Evolutionary conservation across 306 rosid genomes (phyloP).

Genomic region (Cucumis melo): DNA sequence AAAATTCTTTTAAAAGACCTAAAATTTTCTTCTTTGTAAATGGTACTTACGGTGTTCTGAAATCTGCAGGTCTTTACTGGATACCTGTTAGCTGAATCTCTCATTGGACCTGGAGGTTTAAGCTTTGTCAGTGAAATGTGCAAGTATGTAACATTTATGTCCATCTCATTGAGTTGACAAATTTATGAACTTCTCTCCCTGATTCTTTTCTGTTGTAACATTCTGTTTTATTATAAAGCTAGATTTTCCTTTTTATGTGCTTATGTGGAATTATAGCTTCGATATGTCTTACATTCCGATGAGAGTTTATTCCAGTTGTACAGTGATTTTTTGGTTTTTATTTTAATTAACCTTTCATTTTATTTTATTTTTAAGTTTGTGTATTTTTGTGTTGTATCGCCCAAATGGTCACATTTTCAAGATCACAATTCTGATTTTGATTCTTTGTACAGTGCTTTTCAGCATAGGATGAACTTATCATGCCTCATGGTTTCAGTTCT

Average conservation of each 20-base stretch:
- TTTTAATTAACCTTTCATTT: too few relatives aligned
- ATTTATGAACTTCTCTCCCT: background rate
- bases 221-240: background rate
- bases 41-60: too few relatives aligned
- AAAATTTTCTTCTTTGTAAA: too few relatives aligned
- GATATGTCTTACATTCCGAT: slow-evolving; percentile 35
- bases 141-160: slow-evolving; percentile 50
- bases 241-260: slow-evolving; percentile 85
- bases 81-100: too few relatives aligned
- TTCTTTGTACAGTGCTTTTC: background rate
- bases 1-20: background rate
- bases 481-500: background rate
- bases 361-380: background rate
- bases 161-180: background rate
- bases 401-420: too few relatives aligned
- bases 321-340: background rate
- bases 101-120: too few relatives aligned
- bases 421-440: too few relatives aligned
- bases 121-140: too few relatives aligned
- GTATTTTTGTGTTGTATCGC: background rate
- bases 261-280: slow-evolving; percentile 77
- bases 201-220: background rate
- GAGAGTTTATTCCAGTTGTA: background rate
- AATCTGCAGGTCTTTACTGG: too few relatives aligned
- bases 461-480: background rate